Percentiles rank a stretch among this genome's conserved stretches.
Conservation (phyloP, 106 monocot genomes). For the Dioscorea dumetorum region DNA sequence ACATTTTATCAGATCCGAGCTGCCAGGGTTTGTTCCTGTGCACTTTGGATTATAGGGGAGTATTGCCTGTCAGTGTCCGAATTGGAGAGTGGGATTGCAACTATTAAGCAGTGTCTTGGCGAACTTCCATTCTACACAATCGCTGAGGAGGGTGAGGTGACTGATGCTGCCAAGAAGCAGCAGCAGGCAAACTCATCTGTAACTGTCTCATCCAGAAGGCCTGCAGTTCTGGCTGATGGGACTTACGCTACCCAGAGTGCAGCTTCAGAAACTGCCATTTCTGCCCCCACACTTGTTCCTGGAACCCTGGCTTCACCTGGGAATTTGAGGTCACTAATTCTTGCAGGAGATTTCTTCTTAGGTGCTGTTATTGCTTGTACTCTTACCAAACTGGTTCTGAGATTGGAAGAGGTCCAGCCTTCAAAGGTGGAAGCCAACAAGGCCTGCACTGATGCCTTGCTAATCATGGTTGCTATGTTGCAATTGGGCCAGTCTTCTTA, state of each 20-base stretch:
- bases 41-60: conserved; percentile 88
- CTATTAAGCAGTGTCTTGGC: conserved; percentile 88
- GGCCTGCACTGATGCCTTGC: conserved; percentile 33
- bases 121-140: conserved; percentile 82
- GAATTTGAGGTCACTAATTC: conserved; percentile 78
- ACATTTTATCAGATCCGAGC: conserved; percentile 90
- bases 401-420: conserved; percentile 83
- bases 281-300: conserved; percentile 44
- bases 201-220: conserved; percentile 69
- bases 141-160: conserved; percentile 42
- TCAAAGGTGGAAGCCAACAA: conserved; percentile 62
- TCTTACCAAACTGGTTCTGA: conserved; percentile 73
- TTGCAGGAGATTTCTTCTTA: conserved; percentile 79
- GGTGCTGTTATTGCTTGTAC: conserved; percentile 74
- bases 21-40: conserved; percentile 76
- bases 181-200: conserved; percentile 37
- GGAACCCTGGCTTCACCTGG: conserved; percentile 45
- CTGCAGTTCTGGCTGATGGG: conserved; percentile 82
- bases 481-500: conserved; percentile 75
- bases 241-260: conserved; percentile 98
- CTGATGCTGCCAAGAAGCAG: conserved; percentile 30
- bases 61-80: conserved; percentile 84
- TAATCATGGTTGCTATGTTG: conserved; percentile 79
- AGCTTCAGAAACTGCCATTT: conserved; percentile 56
- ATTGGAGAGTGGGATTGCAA: conserved; percentile 69